Evolutionary conservation across 2,329 filamentous ascomycete genomes (phyloP).

Genomic region (Coniella vitis): DNA sequence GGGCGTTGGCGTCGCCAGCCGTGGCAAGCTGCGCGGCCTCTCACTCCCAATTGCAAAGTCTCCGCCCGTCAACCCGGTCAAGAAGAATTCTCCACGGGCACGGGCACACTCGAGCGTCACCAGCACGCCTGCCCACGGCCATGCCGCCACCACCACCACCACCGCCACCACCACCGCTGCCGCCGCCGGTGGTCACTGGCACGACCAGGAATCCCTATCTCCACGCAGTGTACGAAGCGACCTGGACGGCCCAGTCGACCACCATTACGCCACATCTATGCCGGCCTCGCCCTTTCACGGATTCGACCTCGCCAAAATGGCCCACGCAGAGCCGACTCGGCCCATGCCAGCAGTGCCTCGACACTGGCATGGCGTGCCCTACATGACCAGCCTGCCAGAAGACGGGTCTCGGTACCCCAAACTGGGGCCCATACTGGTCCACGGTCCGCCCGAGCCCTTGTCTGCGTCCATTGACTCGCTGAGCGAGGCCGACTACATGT

Average conservation of each 20-base stretch:
- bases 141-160: constrained; percentile 26
- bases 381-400: constrained; percentile 34
- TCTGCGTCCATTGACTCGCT: constrained; percentile 52
- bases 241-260: constrained; percentile 29
- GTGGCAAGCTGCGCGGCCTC: constrained; percentile 86
- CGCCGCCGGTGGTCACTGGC: constrained; percentile 38
- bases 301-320: constrained; percentile 47
- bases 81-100: constrained; percentile 39
- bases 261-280: constrained; percentile 35
- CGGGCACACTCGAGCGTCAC: constrained; percentile 35
- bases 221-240: constrained; percentile 29
- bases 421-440: constrained; percentile 30
- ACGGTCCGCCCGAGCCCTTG: constrained; percentile 40
- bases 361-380: constrained; percentile 41
- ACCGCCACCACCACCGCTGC: no score
- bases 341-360: constrained; percentile 29
- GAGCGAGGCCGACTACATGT: constrained; percentile 56
- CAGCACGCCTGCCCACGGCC: constrained; percentile 6
- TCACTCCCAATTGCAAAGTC: constrained; percentile 64
- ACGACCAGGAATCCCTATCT: constrained; percentile 29
- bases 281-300: constrained; percentile 30
- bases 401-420: constrained; percentile 39
- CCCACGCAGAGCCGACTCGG: constrained; percentile 37
- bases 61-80: constrained; percentile 44
- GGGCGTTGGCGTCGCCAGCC: constrained; percentile 91